Evolutionary conservation across 2,329 filamentous ascomycete genomes (phyloP).

Genomic region (Elsinoe ampelina): DNA sequence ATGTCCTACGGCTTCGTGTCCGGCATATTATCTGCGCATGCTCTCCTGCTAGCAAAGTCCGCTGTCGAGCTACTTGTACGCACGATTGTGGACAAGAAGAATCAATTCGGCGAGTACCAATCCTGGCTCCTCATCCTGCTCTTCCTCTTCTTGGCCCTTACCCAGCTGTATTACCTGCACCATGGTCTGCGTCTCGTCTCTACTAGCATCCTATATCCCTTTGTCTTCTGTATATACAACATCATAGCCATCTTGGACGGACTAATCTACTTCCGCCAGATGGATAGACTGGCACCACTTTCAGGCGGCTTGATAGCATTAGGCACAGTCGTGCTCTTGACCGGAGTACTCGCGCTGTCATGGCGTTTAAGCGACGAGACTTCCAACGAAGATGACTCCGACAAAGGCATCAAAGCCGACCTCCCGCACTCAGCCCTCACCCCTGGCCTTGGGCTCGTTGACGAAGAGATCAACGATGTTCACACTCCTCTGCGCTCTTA

Average conservation of each 20-base stretch:
- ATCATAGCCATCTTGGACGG: conserved; percentile 97
- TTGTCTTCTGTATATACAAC: conserved; percentile 98
- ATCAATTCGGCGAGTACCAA: conserved; percentile 93
- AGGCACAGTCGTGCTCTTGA: conserved; percentile 75
- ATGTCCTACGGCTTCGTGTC: conserved; percentile 80
- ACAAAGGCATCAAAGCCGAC: conserved; percentile 35
- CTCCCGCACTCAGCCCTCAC: conserved; percentile 59
- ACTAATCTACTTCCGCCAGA: conserved; percentile 91
- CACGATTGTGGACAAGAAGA: conserved; percentile 74
- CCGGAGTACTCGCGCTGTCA: conserved; percentile 81
- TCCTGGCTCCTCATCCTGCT: conserved; percentile 84
- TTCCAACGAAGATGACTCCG: conserved; percentile 40
- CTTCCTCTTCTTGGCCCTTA: conserved; percentile 71
- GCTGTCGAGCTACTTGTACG: conserved; percentile 87
- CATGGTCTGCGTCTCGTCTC: conserved; percentile 88
- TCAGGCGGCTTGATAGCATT: conserved; percentile 75
- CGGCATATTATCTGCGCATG: conserved; percentile 88
- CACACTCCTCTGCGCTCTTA: conserved; percentile 12
- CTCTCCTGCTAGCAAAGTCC: conserved; percentile 86
- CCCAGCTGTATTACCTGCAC: conserved; percentile 91
- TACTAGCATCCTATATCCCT: conserved; percentile 88
- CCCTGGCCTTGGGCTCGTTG: conserved; percentile 73
- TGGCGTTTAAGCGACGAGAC: conserved; percentile 77
- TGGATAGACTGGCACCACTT: conserved; percentile 63
- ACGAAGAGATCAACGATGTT: conserved; percentile 42